Base-by-base conservation (phyloP, 1,284 basidiomycete genomes). In the Neolentinus lepideus region DNA sequence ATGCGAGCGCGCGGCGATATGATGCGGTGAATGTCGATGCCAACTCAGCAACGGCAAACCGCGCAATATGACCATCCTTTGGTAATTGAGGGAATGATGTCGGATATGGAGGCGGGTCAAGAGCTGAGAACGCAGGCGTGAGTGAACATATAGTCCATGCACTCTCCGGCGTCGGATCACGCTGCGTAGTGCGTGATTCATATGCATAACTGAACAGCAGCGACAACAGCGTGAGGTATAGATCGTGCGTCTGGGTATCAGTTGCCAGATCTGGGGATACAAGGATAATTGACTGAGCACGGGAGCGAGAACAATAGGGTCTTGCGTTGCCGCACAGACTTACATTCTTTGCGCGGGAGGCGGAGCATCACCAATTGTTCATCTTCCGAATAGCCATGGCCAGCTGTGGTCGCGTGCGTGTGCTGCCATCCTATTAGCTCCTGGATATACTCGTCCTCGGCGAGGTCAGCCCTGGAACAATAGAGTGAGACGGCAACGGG, bases 111-210 rank as follows among this genome's bases (percentile, higher is more conserved):
- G 85, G 79, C 26, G 84, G 79, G 65, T 91, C 87, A 27, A 92
- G 80, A 1, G 90, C 86, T 26, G 88, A 82, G 68, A 92, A 90
- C 2, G 82, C 81, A 46, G 90, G 84, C 6, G 80, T 81, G 54
- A 92, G 75, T 38, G 71, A 75, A 60, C 81, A 78, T 54, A 92
- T 75, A 2, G 90, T 92, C 89, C 89, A 92, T 21, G 88, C 84
- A 64, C 90, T 92, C 68, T 92, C 90, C 12, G 88, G 78, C 2
- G 86, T 90, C 22, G 88, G 81, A 59, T 92, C 90, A 52, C 76
- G 74, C 59, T 86, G 81, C 0, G 84, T 89, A 6, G 84, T 88
- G 45, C 89, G 82, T 51, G 79, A 76, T 59, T 92, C 90, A 66
- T 92, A 92, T 8, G 81, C 78, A 62, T 85, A 84, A 10, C 88